A percentile compares a stretch with the other conserved stretches of the same genome.
Evolutionary conservation across 2,329 filamentous ascomycete genomes (phyloP).

Genomic region (Penicillium sp.): DNA sequence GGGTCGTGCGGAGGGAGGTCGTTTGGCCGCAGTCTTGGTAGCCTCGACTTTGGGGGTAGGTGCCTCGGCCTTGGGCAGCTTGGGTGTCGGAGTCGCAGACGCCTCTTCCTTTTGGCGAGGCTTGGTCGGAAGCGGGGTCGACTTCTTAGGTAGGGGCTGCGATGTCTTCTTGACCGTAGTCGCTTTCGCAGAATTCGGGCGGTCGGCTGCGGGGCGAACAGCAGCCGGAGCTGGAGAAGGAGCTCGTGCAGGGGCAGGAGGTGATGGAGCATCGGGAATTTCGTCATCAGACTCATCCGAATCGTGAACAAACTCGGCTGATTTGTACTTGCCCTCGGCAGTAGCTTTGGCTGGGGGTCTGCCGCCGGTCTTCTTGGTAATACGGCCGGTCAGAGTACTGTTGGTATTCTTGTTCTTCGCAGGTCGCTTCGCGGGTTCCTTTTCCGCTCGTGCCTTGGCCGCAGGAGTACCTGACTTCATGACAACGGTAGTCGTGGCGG

Average conservation of each 20-base stretch:
- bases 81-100: slow-evolving; percentile 28
- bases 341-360: slow-evolving; percentile 37
- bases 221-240: slow-evolving; percentile 7
- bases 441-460: slow-evolving; percentile 44
- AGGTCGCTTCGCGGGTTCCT: slow-evolving; percentile 37
- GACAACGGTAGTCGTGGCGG: slow-evolving; percentile 28
- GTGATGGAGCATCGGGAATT: slow-evolving; percentile 35
- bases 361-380: slow-evolving; percentile 50
- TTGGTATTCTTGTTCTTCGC: slow-evolving; percentile 55
- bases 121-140: slow-evolving; percentile 18
- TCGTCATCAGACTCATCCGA: slow-evolving; percentile 54
- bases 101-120: slow-evolving; percentile 23
- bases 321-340: slow-evolving; percentile 53
- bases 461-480: slow-evolving; percentile 30
- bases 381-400: slow-evolving; percentile 46
- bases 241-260: slow-evolving; percentile 9
- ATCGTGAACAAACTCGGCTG: slow-evolving; percentile 56
- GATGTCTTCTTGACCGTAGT: slow-evolving; percentile 23
- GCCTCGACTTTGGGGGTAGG: slow-evolving; percentile 29
- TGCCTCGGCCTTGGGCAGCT: slow-evolving; percentile 27
- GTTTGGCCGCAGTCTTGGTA: slow-evolving; percentile 39
- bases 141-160: slow-evolving; percentile 18
- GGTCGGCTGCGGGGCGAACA: slow-evolving; percentile 19
- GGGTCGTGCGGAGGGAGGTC: slow-evolving; percentile 39
- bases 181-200: slow-evolving; percentile 18